Evolutionary conservation across 306 rosid genomes (phyloP).

Genomic region (Cucurbita pepo): DNA sequence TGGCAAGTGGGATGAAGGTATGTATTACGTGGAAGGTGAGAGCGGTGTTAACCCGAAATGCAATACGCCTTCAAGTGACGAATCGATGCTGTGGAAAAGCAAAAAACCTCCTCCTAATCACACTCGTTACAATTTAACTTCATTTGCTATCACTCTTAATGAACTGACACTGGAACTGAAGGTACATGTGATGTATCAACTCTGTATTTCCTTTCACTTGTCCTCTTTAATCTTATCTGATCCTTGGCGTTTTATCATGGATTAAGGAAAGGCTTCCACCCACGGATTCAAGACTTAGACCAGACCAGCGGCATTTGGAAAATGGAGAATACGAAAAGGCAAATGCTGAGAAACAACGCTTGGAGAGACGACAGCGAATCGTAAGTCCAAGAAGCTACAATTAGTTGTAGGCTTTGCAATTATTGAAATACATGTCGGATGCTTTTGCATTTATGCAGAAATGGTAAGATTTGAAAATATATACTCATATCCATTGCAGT

Average conservation of each 20-base stretch:
- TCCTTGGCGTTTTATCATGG: constrained; percentile 81
- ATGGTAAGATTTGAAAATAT: not conserved
- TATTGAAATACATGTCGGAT: not conserved
- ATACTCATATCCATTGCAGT: not conserved
- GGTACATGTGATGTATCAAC: constrained; percentile 46
- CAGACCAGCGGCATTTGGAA: constrained; percentile 94
- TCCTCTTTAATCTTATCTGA: constrained; percentile 60
- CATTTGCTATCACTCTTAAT: constrained; percentile 76
- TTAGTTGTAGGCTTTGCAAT: not conserved
- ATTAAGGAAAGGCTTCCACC: constrained; percentile 99
- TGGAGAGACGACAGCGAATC: constrained; percentile 92
- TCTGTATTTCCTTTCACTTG: constrained; percentile 28
- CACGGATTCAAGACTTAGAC: constrained; percentile 95
- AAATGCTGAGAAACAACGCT: constrained; percentile 71
- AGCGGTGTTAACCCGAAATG: constrained; percentile 37
- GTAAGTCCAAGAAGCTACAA: constrained; percentile 28
- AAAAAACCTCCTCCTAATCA: constrained; percentile 41
- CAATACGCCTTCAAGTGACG: constrained; percentile 25
- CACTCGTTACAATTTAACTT: constrained; percentile 94
- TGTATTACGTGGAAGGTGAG: constrained; percentile 50
- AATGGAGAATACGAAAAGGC: constrained; percentile 96
- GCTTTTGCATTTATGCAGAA: not conserved
- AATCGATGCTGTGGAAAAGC: constrained; percentile 68
- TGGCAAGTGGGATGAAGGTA: constrained; percentile 94
- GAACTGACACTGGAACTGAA: constrained; percentile 72